A percentile compares a stretch with the other conserved stretches of the same genome.
These are phyloP conservation scores for Rhodosporidiobolus sp. DNA, from an alignment of 768 basidiomycete genomes.

Conservation along the genomic window DNA sequence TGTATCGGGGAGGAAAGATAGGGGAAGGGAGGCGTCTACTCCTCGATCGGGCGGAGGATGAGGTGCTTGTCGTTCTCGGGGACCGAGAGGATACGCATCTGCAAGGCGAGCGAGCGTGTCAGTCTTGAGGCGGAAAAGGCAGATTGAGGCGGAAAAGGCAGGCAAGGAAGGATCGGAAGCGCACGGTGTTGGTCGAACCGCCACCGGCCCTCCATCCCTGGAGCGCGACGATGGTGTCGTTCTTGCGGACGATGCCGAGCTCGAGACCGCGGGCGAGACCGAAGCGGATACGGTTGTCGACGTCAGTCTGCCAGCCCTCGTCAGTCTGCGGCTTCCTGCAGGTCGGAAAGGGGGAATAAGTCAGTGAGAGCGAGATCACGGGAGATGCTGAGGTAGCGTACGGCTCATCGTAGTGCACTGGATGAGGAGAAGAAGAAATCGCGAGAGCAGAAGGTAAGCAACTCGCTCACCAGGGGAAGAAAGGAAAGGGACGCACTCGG, in stretches of 20 bases:
- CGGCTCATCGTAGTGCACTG: slow-evolving; percentile 91
- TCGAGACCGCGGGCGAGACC: slow-evolving; percentile 78
- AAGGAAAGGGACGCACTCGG: slow-evolving; percentile 79
- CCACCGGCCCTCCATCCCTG: slow-evolving; percentile 99
- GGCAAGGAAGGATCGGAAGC: too few relatives aligned
- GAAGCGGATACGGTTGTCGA: slow-evolving; percentile 54
- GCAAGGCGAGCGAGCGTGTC: background rate
- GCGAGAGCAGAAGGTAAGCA: slow-evolving; percentile 71
- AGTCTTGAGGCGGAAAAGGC: background rate
- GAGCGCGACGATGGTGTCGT: slow-evolving; percentile 85
- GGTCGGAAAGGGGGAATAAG: too few relatives aligned
- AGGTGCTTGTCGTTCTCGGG: slow-evolving; percentile 37
- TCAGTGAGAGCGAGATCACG: too few relatives aligned
- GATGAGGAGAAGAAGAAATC: slow-evolving; percentile 95
- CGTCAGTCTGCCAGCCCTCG: slow-evolving; percentile 97
- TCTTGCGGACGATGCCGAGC: slow-evolving; percentile 81
- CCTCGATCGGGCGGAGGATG: slow-evolving; percentile 38
- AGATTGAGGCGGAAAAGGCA: background rate
- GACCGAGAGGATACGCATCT: slow-evolving; percentile 40
- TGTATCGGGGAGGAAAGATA: background rate
- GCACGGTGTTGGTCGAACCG: slow-evolving; percentile 80
- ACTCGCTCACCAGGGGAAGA: background rate
- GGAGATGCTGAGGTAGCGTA: too few relatives aligned
- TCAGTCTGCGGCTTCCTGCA: slow-evolving; percentile 74
- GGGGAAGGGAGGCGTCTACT: background rate